These are phyloP conservation scores for Rhodotorula graminis DNA, from an alignment of 768 basidiomycete species.

Conservation along the genomic window DNA sequence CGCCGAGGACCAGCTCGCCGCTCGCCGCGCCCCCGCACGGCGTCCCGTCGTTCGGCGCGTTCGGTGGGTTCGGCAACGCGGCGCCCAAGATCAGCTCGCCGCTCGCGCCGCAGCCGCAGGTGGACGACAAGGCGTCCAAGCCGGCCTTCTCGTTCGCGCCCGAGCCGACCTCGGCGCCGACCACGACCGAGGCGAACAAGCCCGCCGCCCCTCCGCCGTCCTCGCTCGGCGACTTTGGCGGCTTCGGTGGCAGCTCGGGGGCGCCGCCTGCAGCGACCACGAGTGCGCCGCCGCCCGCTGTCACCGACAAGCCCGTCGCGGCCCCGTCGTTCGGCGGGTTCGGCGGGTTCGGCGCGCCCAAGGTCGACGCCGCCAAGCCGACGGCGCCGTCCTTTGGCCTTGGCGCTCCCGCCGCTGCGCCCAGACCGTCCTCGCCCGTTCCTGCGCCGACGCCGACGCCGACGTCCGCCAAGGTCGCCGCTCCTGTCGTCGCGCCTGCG, in stretches of 20 bases:
- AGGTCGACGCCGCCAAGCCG: not conserved
- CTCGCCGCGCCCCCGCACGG: slow-evolving; percentile 7
- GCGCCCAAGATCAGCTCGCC: not conserved
- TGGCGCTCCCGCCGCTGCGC: not conserved
- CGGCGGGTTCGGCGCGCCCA: not conserved
- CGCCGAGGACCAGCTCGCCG: slow-evolving; percentile 19
- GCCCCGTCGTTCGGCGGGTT: not conserved
- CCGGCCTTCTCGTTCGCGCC: not conserved
- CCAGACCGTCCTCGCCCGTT: not conserved
- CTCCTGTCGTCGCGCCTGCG: not conserved
- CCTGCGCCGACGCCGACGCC: not conserved
- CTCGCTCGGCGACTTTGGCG: not conserved
- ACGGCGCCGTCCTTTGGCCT: not conserved
- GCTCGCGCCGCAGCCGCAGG: not conserved
- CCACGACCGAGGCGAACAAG: not conserved
- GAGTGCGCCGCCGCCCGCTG: too few relatives aligned
- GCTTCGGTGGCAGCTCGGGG: too few relatives aligned
- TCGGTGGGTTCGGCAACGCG: not conserved
- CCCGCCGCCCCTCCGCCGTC: not conserved
- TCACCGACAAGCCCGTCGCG: too few relatives aligned
- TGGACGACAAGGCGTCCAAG: not conserved
- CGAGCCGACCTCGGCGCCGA: too few relatives aligned
- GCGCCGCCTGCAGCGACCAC: too few relatives aligned
- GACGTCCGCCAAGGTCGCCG: not conserved
- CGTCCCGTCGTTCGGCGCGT: not conserved